Evolutionary conservation across 1,284 basidiomycete genomes (phyloP).

Genomic region (Ceratobasidium sp.): DNA sequence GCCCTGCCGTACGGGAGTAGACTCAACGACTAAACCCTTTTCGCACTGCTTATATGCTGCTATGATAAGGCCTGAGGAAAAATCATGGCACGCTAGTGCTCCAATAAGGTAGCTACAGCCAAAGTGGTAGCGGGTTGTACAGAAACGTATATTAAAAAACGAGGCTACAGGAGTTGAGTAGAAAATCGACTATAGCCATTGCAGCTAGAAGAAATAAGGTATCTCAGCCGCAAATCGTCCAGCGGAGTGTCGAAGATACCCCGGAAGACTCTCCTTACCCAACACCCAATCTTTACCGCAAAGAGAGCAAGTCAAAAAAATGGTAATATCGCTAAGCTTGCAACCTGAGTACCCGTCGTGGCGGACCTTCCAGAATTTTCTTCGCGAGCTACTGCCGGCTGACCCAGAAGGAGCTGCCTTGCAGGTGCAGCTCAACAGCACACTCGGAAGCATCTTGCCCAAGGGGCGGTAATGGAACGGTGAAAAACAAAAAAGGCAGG

Average conservation of each 20-base stretch:
- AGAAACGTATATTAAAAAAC: no score
- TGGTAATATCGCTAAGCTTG: not conserved
- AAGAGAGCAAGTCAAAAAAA: not conserved
- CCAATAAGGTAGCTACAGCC: no score
- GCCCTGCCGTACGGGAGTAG: no score
- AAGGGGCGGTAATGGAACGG: constrained; percentile 4
- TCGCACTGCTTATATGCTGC: no score
- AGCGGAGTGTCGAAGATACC: not conserved
- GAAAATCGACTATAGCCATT: no score
- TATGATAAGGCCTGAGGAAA: no score
- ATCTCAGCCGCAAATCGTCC: not conserved
- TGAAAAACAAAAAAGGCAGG: not conserved
- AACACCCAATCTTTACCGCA: not conserved
- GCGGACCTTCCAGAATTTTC: not conserved
- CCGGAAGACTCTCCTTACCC: not conserved
- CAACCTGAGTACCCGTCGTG: not conserved
- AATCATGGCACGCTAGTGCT: no score
- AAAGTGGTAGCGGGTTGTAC: no score
- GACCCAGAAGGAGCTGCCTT: not conserved
- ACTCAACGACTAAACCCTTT: no score
- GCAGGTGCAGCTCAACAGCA: constrained; percentile 1
- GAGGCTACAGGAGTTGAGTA: no score
- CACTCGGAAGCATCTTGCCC: not conserved
- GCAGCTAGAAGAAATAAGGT: not conserved
- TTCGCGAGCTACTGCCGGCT: no score